Evolutionary conservation across 116 monocot genomes (phyloP).

Genomic region (Posidonia oceanica): DNA sequence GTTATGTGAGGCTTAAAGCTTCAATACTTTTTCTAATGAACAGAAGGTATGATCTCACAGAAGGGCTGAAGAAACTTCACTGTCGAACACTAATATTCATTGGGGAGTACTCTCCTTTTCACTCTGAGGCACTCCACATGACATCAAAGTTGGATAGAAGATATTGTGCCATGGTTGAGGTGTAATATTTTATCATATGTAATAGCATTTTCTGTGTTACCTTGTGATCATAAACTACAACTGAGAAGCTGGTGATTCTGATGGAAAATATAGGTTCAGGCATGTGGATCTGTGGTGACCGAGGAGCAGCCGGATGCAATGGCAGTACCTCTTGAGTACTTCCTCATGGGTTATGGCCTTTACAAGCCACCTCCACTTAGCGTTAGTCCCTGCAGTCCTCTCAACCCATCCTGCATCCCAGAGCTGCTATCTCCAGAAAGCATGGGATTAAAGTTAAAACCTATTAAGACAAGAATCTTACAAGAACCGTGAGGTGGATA

Average conservation of each 20-base stretch:
- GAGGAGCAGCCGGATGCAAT: slow-evolving; percentile 36
- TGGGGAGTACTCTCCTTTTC: slow-evolving; percentile 33
- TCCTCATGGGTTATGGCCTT: slow-evolving; percentile 30
- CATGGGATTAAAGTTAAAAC: slow-evolving; percentile 40
- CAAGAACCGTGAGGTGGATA: background rate
- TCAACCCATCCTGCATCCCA: slow-evolving; percentile 22
- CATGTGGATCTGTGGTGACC: slow-evolving; percentile 32
- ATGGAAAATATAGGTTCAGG: slow-evolving; percentile 22
- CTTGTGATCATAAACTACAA: background rate
- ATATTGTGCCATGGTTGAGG: slow-evolving; percentile 37
- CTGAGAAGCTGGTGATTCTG: background rate
- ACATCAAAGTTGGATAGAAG: slow-evolving; percentile 31
- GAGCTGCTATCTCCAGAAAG: slow-evolving; percentile 41
- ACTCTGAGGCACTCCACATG: slow-evolving; percentile 36
- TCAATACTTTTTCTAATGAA: background rate
- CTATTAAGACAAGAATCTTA: slow-evolving; percentile 27
- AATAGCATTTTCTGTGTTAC: no score
- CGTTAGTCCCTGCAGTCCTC: slow-evolving; percentile 12
- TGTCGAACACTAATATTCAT: slow-evolving; percentile 38
- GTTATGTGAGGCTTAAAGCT: background rate
- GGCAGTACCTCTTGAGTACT: slow-evolving; percentile 33
- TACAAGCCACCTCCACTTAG: slow-evolving; percentile 10
- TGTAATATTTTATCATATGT: slow-evolving; percentile 1
- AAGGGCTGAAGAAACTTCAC: slow-evolving; percentile 17
- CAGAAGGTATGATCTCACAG: slow-evolving; percentile 36